Evolutionary conservation across 2,329 filamentous ascomycete species (phyloP).

Genomic region (Teratosphaeria zuluensis): DNA sequence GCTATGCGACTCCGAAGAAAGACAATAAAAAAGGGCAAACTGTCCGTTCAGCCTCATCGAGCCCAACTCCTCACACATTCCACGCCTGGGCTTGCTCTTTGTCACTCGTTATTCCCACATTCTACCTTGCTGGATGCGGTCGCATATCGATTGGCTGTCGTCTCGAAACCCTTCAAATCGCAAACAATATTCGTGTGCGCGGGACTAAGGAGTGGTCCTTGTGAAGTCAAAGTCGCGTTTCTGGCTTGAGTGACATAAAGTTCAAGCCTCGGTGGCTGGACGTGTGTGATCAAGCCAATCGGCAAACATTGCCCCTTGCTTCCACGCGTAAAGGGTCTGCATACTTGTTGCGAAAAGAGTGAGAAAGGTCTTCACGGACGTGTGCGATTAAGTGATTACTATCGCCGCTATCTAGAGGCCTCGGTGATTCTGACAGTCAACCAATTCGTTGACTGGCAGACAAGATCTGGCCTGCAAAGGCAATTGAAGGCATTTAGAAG

Average conservation of each 20-base stretch:
- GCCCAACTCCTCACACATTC: neutral
- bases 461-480: neutral
- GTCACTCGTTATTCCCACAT: neutral
- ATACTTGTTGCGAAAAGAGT: neutral
- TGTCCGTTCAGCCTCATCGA: neutral
- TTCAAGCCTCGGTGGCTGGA: neutral
- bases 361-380: neutral
- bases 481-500: neutral
- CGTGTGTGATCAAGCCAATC: neutral
- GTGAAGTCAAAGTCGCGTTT: neutral
- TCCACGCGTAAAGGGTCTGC: neutral
- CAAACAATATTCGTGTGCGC: neutral
- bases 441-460: too few relatives aligned
- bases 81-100: neutral
- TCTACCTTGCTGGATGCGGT: neutral
- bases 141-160: neutral
- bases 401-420: too few relatives aligned
- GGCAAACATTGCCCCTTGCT: neutral
- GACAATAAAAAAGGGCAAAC: neutral
- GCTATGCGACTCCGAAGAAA: neutral
- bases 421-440: too few relatives aligned
- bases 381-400: neutral
- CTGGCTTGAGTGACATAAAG: neutral
- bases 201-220: neutral
- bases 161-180: neutral